Evolutionary conservation across 2,329 filamentous ascomycete genomes (phyloP).

Genomic region (Diplodia seriata): DNA sequence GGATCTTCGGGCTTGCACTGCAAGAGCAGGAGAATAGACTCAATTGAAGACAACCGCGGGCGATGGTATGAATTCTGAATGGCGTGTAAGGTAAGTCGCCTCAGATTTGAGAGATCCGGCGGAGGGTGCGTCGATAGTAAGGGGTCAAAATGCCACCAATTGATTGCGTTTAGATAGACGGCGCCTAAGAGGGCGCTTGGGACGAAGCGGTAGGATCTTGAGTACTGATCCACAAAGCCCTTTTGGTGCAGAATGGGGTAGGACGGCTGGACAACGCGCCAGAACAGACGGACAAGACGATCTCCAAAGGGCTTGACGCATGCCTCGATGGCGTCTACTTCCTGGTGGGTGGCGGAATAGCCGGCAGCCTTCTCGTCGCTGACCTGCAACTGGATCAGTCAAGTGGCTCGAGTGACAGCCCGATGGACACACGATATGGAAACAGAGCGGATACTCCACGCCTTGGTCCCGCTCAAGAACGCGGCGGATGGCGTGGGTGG

Average conservation of each 20-base stretch:
- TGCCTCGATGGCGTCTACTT: conserved; percentile 28
- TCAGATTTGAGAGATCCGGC: conserved; percentile 49
- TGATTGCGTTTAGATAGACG: conserved; percentile 67
- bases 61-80: conserved; percentile 52
- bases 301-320: conserved; percentile 26
- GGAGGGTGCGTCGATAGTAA: conserved; percentile 52
- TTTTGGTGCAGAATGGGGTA: conserved; percentile 67
- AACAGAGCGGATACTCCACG: conserved; percentile 34
- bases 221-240: conserved; percentile 68
- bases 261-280: conserved; percentile 66
- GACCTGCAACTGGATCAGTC: conserved; percentile 11
- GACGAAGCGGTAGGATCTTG: conserved; percentile 63
- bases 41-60: conserved; percentile 45
- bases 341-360: conserved; percentile 17
- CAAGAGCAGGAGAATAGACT: conserved; percentile 44
- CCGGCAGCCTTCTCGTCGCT: conserved; percentile 27
- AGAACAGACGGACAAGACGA: conserved; percentile 74
- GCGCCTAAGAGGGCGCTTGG: conserved; percentile 66
- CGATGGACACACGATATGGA: conserved; percentile 33
- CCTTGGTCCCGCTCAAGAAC: conserved; percentile 33
- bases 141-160: conserved; percentile 67
- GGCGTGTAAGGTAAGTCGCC: conserved; percentile 47
- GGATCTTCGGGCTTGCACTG: conserved; percentile 39
- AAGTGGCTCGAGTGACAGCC: conserved; percentile 11
- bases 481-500: conserved; percentile 35